Base-by-base conservation (phyloP, 345 rosid genomes). In the Murraya koenigii region DNA sequence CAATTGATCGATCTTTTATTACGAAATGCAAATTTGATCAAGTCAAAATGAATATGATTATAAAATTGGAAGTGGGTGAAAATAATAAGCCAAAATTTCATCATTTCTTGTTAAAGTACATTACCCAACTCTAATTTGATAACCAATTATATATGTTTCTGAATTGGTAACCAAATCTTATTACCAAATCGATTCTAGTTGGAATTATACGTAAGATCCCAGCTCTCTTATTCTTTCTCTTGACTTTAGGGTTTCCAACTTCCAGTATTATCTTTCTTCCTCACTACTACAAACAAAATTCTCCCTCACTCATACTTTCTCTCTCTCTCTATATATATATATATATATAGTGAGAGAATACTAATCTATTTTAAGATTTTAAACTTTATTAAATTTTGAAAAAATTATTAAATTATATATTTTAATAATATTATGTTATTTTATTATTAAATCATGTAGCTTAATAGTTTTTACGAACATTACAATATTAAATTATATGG, bases 1-100 rank as follows among this genome's bases (percentile, higher is more conserved):
- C 62, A 25, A 68, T 41, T 25, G 19, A 35, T 35, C 5, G 5
- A 11, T 62, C 10, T 28, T 62, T 4, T 41, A 14, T 5, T 60
- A 60, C 11, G 19, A 25, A 60, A 60, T 14, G 25, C 23, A 35
- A 36, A 8, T 30, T 55, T 8, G 23, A 61, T 41, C 8, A 79
- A 72, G 80, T 83, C 83, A 83, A 77, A 20, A 28, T 49, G 20
- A 33, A 25, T 41, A 41, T 58, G 56, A 58, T 32, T 83, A 56
- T 56, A 55, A 52, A 47, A 78, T 49, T 14, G 76, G 76, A 76
- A 75, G 86, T 85, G 47, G 86, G 86, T 85, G 83, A 77, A 77
- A 83, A 81, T 58, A 58, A 69, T 73, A 77, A 78, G 63, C 65
- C 78, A n/a, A 80, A 49, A 25, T 30, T 55, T 75, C 64, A 56